phyloP scores from a whole-genome alignment of 202 grass and related monocot genomes.

The Alloteropsis angusta region DNA sequence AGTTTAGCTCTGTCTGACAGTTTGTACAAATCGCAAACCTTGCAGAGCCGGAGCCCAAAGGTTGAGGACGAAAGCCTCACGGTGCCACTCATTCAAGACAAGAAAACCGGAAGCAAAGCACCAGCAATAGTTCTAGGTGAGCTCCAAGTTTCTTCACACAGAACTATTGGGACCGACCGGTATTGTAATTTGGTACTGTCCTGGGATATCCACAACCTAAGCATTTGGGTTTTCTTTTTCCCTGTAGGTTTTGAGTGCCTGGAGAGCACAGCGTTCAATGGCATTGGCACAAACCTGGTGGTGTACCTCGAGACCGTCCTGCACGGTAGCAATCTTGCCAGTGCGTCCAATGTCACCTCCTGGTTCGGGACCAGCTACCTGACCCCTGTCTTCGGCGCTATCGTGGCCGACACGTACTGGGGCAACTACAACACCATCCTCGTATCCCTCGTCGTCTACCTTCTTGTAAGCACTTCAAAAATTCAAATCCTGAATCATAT shows the following conservation, averaged over 20 bases:
- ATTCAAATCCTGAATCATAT: background rate
- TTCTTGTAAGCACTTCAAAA: constrained; percentile 29
- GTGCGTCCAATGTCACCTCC: constrained; percentile 54
- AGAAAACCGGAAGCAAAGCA: constrained; percentile 36
- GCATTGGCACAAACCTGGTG: constrained; percentile 60
- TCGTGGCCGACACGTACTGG: constrained; percentile 62
- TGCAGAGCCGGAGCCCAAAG: background rate
- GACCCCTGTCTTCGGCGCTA: constrained; percentile 58
- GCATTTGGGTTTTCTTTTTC: no score
- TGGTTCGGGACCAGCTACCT: constrained; percentile 75
- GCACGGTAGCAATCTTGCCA: constrained; percentile 52
- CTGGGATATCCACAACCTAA: background rate
- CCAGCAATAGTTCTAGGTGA: constrained; percentile 41
- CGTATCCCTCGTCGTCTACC: constrained; percentile 62
- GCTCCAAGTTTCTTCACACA: background rate
- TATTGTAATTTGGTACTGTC: background rate
- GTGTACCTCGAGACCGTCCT: constrained; percentile 60
- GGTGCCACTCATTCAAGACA: constrained; percentile 31
- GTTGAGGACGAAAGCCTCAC: background rate
- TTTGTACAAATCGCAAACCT: background rate
- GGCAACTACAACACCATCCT: constrained; percentile 75
- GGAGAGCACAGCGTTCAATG: constrained; percentile 73
- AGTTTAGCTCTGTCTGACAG: background rate
- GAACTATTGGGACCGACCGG: background rate
- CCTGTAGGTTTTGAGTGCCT: constrained; percentile 47